A percentile compares a stretch with the other conserved stretches of the same genome.
Conservation (phyloP, 2,329 filamentous ascomycete species). For the Pseudocercospora musae region DNA sequence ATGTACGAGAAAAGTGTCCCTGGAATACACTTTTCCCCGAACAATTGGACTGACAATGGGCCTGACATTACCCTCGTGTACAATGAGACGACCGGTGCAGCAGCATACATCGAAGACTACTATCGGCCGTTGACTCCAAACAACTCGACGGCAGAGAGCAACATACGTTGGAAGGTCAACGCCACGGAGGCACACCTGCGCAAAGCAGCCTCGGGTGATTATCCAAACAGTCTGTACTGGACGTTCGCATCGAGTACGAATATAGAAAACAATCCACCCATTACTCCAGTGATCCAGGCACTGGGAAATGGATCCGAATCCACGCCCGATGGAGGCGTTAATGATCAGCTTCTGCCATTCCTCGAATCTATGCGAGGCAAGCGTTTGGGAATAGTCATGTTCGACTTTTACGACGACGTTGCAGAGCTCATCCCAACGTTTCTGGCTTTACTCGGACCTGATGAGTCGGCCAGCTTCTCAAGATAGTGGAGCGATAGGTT, state of each 20-base stretch:
- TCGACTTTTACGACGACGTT: conserved; percentile 51
- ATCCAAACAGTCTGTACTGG: conserved; percentile 46
- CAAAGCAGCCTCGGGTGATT: conserved; percentile 35
- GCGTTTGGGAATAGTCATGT: conserved; percentile 51
- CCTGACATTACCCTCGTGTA: conserved; percentile 43
- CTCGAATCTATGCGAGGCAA: conserved; percentile 41
- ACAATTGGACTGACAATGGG: conserved; percentile 45
- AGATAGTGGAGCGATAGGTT: background rate
- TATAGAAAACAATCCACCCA: conserved; percentile 37
- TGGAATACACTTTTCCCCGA: conserved; percentile 48
- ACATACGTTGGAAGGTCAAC: conserved; percentile 47
- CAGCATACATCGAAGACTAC: conserved; percentile 51
- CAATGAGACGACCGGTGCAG: conserved; percentile 37
- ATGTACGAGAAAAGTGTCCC: conserved; percentile 41
- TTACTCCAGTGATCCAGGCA: conserved; percentile 48
- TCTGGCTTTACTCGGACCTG: conserved; percentile 31
- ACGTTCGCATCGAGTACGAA: conserved; percentile 48
- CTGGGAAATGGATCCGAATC: conserved; percentile 39
- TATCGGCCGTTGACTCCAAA: conserved; percentile 40
- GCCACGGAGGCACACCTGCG: conserved; percentile 42
- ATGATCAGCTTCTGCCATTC: conserved; percentile 41
- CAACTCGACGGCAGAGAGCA: conserved; percentile 35
- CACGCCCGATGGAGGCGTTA: conserved; percentile 45
- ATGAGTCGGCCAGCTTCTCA: conserved; percentile 6
- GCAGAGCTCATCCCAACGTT: conserved; percentile 41